Evolutionary conservation across 2,329 filamentous ascomycete genomes (phyloP), one percentile per base, ranked within the genome.

Genomic region (Aotearoamyces nothofagi): DNA sequence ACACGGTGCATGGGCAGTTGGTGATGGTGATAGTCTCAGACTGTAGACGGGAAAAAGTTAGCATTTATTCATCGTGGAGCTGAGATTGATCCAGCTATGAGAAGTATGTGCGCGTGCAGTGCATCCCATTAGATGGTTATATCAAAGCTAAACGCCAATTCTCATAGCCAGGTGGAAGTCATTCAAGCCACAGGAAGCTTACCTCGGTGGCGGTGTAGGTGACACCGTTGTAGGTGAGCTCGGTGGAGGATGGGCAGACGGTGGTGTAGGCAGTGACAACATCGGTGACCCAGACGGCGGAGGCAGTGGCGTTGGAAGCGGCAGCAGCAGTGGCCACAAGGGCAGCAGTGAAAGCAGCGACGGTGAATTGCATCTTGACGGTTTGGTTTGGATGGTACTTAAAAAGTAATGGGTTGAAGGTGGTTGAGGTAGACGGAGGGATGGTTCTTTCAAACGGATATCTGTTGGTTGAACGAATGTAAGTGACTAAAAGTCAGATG

Each of bases 11-110:
- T 44, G 73, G 68, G 66, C 75, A 78, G 63, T 76, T 61, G 45
- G 69, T 69, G 63, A 79, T 68, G 59, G 74, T 79, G 54, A 78
- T 55, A 52, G 70, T 75, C 52, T 71, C 75, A 50, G 74, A 56
- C 66, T 70, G 29, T 11, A 27, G 15, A 4, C 10, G 22, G 23
- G 15, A n/a, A n/a, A 20, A 20, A 20, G 19, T 20, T 31, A 43
- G 35, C 31, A 30, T 17, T 17, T 4, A 13, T 27, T 27, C n/a
- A n/a, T n/a, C n/a, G n/a, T n/a, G n/a, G n/a, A n/a, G n/a, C n/a
- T n/a, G n/a, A n/a, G n/a, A n/a, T n/a, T n/a, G n/a, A n/a, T 27
- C 24, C 9, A 17, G 19, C 19, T 12, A 24, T 20, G 17, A 9
- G 12, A 14, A 26, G 5, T 22, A 3, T 13, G 15, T n/a, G n/a